Conservation (phyloP, 2,329 filamentous ascomycete genomes). For the Stachybotrys elegans region DNA sequence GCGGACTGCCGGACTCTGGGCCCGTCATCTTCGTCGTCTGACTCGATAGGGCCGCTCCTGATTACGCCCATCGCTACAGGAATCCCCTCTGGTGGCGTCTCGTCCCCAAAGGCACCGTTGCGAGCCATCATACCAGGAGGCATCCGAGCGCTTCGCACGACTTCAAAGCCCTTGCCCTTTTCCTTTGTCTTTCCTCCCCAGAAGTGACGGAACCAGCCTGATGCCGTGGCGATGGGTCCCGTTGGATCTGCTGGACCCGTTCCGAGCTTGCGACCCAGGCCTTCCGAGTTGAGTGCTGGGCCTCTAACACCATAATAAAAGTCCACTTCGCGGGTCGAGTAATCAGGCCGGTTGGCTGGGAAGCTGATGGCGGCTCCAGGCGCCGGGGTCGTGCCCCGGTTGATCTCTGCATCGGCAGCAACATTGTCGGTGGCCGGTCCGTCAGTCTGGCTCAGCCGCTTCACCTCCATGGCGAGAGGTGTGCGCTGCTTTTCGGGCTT, state of each 20-base stretch:
- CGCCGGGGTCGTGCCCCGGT: slow-evolving; percentile 39
- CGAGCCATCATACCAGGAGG: slow-evolving; percentile 64
- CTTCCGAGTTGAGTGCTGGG: slow-evolving; percentile 76
- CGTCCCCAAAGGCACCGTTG: slow-evolving; percentile 52
- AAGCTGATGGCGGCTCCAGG: slow-evolving; percentile 29
- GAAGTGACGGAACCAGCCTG: slow-evolving; percentile 79
- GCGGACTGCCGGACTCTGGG: slow-evolving; percentile 18
- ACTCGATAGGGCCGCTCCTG: slow-evolving; percentile 58
- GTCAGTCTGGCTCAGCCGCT: slow-evolving; percentile 30
- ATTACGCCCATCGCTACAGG: slow-evolving; percentile 59
- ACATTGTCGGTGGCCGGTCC: slow-evolving; percentile 28
- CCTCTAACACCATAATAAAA: slow-evolving; percentile 95
- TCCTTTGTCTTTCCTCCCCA: slow-evolving; percentile 86
- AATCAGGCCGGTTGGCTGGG: slow-evolving; percentile 66
- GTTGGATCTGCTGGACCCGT: slow-evolving; percentile 95
- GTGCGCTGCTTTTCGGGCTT: slow-evolving; percentile 24
- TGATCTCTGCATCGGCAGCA: slow-evolving; percentile 36
- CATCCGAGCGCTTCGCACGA: slow-evolving; percentile 84
- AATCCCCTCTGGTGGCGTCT: slow-evolving; percentile 62
- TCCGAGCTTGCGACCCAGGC: slow-evolving; percentile 76
- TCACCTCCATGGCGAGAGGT: slow-evolving; percentile 25
- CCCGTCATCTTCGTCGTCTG: slow-evolving; percentile 48
- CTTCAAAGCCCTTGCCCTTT: slow-evolving; percentile 94
- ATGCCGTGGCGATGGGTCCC: slow-evolving; percentile 81
- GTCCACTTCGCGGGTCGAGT: slow-evolving; percentile 90